A percentile compares a stretch with the other conserved stretches of the same genome.
Conservation (phyloP, 352 stramenopile genomes). For the Aphanomyces cochlioides region DNA sequence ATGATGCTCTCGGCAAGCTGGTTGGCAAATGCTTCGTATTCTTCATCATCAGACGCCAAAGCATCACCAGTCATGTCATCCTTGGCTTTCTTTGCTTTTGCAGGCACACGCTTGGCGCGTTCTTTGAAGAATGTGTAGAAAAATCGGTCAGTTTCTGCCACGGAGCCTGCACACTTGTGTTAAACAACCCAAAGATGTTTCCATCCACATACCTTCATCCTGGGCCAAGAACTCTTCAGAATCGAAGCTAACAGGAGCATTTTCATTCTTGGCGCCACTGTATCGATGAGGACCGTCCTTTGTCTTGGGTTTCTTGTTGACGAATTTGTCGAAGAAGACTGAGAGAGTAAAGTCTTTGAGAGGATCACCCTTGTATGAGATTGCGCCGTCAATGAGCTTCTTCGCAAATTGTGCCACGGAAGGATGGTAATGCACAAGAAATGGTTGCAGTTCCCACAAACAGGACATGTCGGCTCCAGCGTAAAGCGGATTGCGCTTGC, state of each 20-base stretch:
- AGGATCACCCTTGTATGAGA: conserved; percentile 94
- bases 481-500: conserved; percentile 86
- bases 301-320: conserved; percentile 96
- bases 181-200: too few species aligned
- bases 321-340: conserved; percentile 98
- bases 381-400: conserved; percentile 65
- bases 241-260: conserved; percentile 46
- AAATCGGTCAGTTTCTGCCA: conserved; percentile 85
- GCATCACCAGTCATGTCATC: conserved; percentile 45
- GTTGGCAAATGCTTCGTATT: conserved; percentile 86
- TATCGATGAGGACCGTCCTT: conserved; percentile 30
- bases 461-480: conserved; percentile 62
- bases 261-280: conserved; percentile 31
- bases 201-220: conserved; percentile 35
- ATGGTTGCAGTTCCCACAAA: conserved; percentile 91
- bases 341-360: conserved; percentile 96
- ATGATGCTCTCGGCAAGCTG: conserved; percentile 88
- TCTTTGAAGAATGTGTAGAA: conserved; percentile 94
- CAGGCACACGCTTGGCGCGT: conserved; percentile 52
- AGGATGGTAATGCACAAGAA: conserved; percentile 95
- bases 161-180: conserved; percentile 17
- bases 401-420: conserved; percentile 92
- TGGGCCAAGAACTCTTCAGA: conserved; percentile 63
- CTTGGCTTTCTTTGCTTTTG: conserved; percentile 40
- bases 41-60: conserved; percentile 58